Percentiles rank a stretch among this genome's conserved stretches.
Conservation (phyloP, 345 rosid genomes). For the Eucalyptus curtisii region DNA sequence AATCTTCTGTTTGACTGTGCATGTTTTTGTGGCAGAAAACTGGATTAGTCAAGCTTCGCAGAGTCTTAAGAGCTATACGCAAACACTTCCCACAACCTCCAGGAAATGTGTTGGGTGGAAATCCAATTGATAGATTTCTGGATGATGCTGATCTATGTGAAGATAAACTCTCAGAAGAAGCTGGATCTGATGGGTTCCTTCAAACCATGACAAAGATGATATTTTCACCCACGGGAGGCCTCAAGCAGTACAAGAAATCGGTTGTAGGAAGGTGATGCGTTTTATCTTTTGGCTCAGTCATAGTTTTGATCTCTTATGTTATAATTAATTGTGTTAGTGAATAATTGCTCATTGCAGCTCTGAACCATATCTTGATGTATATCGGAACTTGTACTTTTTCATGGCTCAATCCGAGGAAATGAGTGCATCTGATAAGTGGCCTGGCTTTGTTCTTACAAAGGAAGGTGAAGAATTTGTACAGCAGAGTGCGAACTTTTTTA, state of each 20-base stretch:
- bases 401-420: slow-evolving; percentile 88
- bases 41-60: slow-evolving; percentile 88
- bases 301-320: neutral
- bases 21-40: slow-evolving; percentile 52
- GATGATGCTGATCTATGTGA: slow-evolving; percentile 81
- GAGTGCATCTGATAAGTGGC: slow-evolving; percentile 96
- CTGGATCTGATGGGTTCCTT: slow-evolving; percentile 80
- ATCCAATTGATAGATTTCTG: slow-evolving; percentile 74
- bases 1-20: slow-evolving; percentile 3
- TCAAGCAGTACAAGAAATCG: slow-evolving; percentile 56
- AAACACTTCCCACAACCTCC: slow-evolving; percentile 95
- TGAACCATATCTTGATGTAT: slow-evolving; percentile 73
- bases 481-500: slow-evolving; percentile 78
- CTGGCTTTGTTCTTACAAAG: slow-evolving; percentile 93
- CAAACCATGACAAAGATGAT: slow-evolving; percentile 51
- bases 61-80: slow-evolving; percentile 90
- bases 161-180: slow-evolving; percentile 71
- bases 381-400: slow-evolving; percentile 73
- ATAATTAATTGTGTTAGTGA: slow-evolving; percentile 1
- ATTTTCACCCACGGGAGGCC: slow-evolving; percentile 41
- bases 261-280: slow-evolving; percentile 39
- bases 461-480: slow-evolving; percentile 99
- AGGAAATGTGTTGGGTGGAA: slow-evolving; percentile 64
- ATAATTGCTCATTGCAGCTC: slow-evolving; percentile 49
- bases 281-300: neutral